Evolutionary conservation across 768 basidiomycete genomes (phyloP).

Genomic region (Inosperma sp.): DNA sequence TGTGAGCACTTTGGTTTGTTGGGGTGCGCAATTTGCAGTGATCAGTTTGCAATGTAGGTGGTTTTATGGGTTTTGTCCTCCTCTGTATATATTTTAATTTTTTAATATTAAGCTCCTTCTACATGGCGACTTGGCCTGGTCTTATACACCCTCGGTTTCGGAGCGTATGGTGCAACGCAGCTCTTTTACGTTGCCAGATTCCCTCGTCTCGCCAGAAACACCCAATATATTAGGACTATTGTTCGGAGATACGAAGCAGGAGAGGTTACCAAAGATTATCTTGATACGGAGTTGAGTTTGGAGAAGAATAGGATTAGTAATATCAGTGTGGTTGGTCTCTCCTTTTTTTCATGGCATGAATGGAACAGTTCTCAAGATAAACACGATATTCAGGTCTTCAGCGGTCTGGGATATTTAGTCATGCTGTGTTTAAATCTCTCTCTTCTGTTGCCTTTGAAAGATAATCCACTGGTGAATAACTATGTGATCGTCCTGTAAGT

Average conservation of each 20-base stretch:
- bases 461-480: slow-evolving; percentile 64
- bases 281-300: slow-evolving; percentile 70
- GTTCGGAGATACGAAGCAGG: slow-evolving; percentile 54
- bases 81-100: background rate
- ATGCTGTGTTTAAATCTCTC: slow-evolving; percentile 63
- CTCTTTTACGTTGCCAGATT: slow-evolving; percentile 78
- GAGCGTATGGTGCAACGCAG: slow-evolving; percentile 72
- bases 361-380: background rate
- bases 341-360: background rate
- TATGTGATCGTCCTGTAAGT: slow-evolving; percentile 67
- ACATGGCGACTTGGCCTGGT: slow-evolving; percentile 75
- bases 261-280: slow-evolving; percentile 54
- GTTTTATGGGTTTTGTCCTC: background rate
- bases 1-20: slow-evolving; percentile 64
- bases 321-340: slow-evolving; percentile 61
- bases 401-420: slow-evolving; percentile 68
- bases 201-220: slow-evolving; percentile 78
- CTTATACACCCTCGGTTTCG: slow-evolving; percentile 72
- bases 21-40: slow-evolving; percentile 75
- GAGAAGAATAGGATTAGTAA: slow-evolving; percentile 85
- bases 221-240: slow-evolving; percentile 51
- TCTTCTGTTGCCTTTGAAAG: slow-evolving; percentile 56
- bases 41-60: slow-evolving; percentile 69
- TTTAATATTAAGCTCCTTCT: slow-evolving; percentile 42
- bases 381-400: slow-evolving; percentile 50